phyloP scores from a whole-genome alignment of 495 filamentous ascomycete species.

The Sabuloglossum arenarium region DNA sequence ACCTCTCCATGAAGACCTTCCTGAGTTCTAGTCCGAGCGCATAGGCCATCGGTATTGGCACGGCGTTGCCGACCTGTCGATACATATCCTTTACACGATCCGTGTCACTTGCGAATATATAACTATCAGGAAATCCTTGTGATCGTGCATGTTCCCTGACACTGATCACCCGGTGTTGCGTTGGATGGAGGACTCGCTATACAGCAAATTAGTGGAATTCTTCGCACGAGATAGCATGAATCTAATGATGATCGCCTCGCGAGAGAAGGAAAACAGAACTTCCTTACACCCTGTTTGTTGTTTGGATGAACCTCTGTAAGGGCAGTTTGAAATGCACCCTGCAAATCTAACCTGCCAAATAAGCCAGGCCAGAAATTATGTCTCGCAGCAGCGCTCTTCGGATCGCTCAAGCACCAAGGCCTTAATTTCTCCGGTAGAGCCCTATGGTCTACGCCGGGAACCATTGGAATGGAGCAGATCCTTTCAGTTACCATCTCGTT shows the following conservation, averaged over 20 bases:
- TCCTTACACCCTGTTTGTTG: not conserved
- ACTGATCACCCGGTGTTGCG: not conserved
- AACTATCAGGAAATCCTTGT: not conserved
- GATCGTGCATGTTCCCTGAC: not conserved
- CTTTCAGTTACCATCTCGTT: not conserved
- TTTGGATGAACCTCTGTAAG: not conserved
- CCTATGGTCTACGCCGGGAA: not conserved
- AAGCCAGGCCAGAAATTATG: constrained; percentile 1
- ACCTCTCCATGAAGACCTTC: not conserved
- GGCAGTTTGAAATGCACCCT: not conserved
- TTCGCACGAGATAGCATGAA: not conserved
- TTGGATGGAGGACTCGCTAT: not conserved
- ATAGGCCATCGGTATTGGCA: not conserved
- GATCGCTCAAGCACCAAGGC: not conserved
- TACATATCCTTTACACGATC: constrained; percentile 1
- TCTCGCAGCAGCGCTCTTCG: not conserved
- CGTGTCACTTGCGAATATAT: not conserved
- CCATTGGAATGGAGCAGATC: not conserved
- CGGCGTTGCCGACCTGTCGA: not conserved
- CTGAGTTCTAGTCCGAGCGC: not conserved
- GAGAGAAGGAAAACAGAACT: not conserved
- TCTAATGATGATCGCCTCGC: not conserved
- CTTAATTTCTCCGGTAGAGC: not conserved
- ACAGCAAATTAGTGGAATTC: not conserved
- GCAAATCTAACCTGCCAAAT: not conserved